Evolutionary conservation across 31 red algal species (phyloP), one percentile per base, ranked within the genome.

Genomic region (Porphyra umbilicalis): DNA sequence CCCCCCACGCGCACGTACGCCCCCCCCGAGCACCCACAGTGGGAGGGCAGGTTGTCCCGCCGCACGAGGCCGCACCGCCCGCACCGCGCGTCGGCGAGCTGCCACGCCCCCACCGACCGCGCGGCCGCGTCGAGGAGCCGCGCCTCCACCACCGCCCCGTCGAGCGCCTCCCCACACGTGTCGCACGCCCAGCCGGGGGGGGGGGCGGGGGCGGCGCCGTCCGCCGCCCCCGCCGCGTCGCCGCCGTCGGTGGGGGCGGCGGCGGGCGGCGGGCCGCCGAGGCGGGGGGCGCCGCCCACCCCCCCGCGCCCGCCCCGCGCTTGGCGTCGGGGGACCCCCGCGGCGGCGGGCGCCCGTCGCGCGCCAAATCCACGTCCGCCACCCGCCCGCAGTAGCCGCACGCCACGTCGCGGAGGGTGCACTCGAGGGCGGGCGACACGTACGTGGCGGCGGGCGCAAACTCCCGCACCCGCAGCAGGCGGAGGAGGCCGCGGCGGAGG

Each of bases 151-250:
- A 83, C 89, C 31, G 82, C 80, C 76, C 90, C 68, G 80, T 96
- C 90, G 38, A 91, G 91, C 7, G 78, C 79, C 40, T 96, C 83
- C 9, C 87, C 89, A 40, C 94, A 96, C 25, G 86, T 88, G 75
- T 92, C 90, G 35, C 94, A 96, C 30, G 94, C 89, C 94, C 94
- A 96, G 32, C 78, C 68, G n/a, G n/a, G n/a, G n/a, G n/a, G n/a
- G n/a, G n/a, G n/a, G n/a, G n/a, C n/a, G n/a, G n/a, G n/a, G n/a
- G n/a, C n/a, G n/a, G n/a, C n/a, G 30, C 35, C 32, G 34, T 42
- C 77, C 30, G 88, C 35, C 20, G 75, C 34, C 4, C 38, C 75
- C 68, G 33, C 37, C 10, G 77, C 68, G 37, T 90, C 80, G 13
- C 40, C 37, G 6, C 36, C 67, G 6, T 71, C 85, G 44, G 74